Base-by-base conservation (phyloP, 83 land plant species). In the Picea abies region DNA sequence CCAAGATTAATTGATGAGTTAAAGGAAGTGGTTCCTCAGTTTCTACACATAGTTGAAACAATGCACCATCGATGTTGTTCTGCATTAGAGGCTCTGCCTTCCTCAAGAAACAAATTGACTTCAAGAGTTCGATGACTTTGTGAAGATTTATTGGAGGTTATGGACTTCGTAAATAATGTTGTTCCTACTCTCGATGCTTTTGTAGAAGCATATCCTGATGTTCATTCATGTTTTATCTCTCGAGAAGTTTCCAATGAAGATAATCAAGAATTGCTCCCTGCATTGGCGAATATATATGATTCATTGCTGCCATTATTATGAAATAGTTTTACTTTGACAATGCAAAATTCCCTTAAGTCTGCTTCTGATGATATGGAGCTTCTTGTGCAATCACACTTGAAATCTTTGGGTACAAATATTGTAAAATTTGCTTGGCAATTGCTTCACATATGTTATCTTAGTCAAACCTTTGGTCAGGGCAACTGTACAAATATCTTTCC, bases 161-260 rank as follows among this genome's bases (percentile, higher is more conserved):
- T 96, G 90, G 96, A 96, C 83, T 96, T 95, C 80, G 84, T 94
- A 72, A 92, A 96, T 89, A 97, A 96, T 92, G 96, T 90, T 37
- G 85, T 96, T 84, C 84, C 84, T 67, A 88, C 94, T 14, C 81
- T 96, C 63, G 92, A 96, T 88, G 86, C 97, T 35, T 94, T 96
- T 85, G 88, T 89, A 61, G 79, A 61, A 83, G 92, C 94, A 60
- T 93, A 94, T 86, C 89, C 88, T 78, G 92, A 89, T 63, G 97
- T 94, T 56, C 96, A 94, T 60, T 69, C 91, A 4, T 85, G 78
- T 64, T 90, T 96, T 78, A 87, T 87, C 10, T 84, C 82, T 82
- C 88, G 91, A 67, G 87, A 87, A 16, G 20, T 47, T 47, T 76
- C 79, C 20, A 76, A 52, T 69, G 63, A 79, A 79, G 90, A 89